Evolutionary conservation across 1,284 basidiomycete species (phyloP).

Genomic region (Microbotryum lychnidis-dioicae): DNA sequence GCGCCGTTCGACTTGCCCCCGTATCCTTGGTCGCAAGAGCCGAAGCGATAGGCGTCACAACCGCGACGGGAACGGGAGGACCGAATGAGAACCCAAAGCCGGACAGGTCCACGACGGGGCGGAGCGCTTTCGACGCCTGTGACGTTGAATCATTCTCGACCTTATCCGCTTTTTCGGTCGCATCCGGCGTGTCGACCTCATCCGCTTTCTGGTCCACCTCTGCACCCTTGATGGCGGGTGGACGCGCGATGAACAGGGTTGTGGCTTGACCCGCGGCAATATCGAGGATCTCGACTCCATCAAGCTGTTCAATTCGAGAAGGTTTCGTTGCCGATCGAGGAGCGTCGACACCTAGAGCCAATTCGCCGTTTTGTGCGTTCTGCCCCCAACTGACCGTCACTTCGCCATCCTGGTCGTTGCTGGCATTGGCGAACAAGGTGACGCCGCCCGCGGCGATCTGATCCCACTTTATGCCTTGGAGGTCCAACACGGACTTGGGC

Average conservation of each 20-base stretch:
- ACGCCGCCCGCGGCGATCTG: constrained; percentile 63
- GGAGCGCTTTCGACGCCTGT: too few relatives aligned
- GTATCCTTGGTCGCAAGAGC: background rate
- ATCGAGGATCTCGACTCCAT: constrained; percentile 65
- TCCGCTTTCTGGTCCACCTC: constrained; percentile 12
- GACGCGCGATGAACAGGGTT: constrained; percentile 59
- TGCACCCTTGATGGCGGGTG: constrained; percentile 18
- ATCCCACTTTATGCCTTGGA: constrained; percentile 49
- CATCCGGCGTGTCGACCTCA: background rate
- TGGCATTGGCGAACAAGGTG: constrained; percentile 73
- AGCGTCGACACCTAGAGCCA: constrained; percentile 24
- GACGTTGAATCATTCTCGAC: background rate
- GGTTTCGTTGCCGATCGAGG: constrained; percentile 70
- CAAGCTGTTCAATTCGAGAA: constrained; percentile 58
- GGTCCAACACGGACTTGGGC: constrained; percentile 71
- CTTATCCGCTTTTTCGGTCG: background rate
- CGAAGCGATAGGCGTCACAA: background rate
- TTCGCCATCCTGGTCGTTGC: constrained; percentile 57
- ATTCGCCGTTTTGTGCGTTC: constrained; percentile 42
- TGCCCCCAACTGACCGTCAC: constrained; percentile 82
- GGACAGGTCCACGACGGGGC: constrained; percentile 20
- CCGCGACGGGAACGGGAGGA: background rate
- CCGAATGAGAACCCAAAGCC: constrained; percentile 29
- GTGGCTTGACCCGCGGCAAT: constrained; percentile 78
- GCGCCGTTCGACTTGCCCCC: constrained; percentile 14